Evolutionary conservation across 495 filamentous ascomycete species (phyloP).

Genomic region (Hypomontagnella monticulosa): DNA sequence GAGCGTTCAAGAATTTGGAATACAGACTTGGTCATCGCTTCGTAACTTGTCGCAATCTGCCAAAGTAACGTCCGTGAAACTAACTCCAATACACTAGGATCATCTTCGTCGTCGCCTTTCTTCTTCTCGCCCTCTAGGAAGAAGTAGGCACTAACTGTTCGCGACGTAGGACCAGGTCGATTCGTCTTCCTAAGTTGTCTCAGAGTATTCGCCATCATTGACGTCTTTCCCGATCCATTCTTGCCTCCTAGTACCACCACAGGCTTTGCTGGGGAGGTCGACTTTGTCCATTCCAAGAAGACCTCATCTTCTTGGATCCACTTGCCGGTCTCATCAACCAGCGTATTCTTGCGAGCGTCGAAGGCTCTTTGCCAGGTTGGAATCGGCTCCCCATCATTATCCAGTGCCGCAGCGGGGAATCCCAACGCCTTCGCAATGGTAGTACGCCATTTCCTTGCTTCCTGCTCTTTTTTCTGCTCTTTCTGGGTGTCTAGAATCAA

Average conservation of each 20-base stretch:
- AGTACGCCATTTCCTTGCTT: constrained; percentile 46
- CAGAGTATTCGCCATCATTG: constrained; percentile 50
- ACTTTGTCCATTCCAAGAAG: constrained; percentile 46
- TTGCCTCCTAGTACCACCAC: constrained; percentile 47
- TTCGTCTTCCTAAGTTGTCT: constrained; percentile 44
- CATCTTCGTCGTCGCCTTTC: constrained; percentile 42
- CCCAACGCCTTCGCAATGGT: constrained; percentile 47
- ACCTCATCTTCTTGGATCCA: constrained; percentile 46
- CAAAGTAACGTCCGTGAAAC: constrained; percentile 48
- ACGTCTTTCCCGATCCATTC: constrained; percentile 52
- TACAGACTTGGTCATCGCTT: constrained; percentile 50
- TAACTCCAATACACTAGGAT: constrained; percentile 27
- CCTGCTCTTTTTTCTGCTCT: constrained; percentile 49
- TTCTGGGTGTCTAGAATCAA: constrained; percentile 48
- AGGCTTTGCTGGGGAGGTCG: constrained; percentile 28
- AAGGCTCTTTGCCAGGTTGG: constrained; percentile 50
- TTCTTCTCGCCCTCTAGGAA: constrained; percentile 54
- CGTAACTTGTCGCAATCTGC: constrained; percentile 52
- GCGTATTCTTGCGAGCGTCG: constrained; percentile 46
- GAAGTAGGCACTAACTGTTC: constrained; percentile 49
- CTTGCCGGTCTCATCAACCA: constrained; percentile 48
- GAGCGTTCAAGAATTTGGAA: constrained; percentile 45
- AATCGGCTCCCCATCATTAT: constrained; percentile 49
- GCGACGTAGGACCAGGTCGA: constrained; percentile 43
- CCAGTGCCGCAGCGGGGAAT: constrained; percentile 47